Evolutionary conservation across 805 yeast species (phyloP).

Genomic region (Hanseniaspora singularis): DNA sequence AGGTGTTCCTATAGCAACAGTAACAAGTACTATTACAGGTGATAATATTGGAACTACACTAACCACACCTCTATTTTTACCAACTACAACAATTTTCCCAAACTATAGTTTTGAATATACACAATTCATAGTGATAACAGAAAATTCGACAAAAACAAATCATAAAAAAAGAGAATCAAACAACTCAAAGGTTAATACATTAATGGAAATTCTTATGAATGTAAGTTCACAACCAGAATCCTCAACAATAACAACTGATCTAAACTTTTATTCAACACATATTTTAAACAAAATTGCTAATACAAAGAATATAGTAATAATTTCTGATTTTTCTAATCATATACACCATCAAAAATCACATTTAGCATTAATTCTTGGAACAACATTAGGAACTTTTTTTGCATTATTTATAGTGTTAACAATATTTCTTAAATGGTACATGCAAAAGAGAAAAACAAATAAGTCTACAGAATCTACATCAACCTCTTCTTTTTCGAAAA

Average conservation of each 20-base stretch:
- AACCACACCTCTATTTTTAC: constrained; percentile 3
- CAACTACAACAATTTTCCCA: constrained; percentile 8
- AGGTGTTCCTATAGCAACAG: constrained; percentile 12
- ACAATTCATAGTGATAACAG: constrained; percentile 5
- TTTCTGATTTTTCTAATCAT: neutral
- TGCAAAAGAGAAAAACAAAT: neutral
- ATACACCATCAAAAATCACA: neutral
- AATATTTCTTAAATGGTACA: neutral
- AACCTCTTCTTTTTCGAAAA: neutral
- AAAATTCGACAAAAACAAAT: constrained; percentile 1
- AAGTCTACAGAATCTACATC: too few relatives aligned
- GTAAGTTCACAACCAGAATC: constrained; percentile 6
- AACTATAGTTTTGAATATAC: constrained; percentile 9
- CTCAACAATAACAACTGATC: constrained; percentile 6
- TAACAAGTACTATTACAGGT: constrained; percentile 1
- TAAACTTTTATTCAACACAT: neutral
- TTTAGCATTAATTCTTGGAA: constrained; percentile 4
- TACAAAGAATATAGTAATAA: constrained; percentile 2
- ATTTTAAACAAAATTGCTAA: neutral
- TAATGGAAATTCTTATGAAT: constrained; percentile 9
- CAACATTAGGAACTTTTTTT: constrained; percentile 13
- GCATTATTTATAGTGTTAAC: neutral
- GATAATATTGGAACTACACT: neutral
- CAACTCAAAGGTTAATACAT: neutral
- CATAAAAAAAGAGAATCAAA: neutral